Evolutionary conservation across 2,329 filamentous ascomycete genomes (phyloP).

Genomic region (Aspergillus oerlinghausenensis): DNA sequence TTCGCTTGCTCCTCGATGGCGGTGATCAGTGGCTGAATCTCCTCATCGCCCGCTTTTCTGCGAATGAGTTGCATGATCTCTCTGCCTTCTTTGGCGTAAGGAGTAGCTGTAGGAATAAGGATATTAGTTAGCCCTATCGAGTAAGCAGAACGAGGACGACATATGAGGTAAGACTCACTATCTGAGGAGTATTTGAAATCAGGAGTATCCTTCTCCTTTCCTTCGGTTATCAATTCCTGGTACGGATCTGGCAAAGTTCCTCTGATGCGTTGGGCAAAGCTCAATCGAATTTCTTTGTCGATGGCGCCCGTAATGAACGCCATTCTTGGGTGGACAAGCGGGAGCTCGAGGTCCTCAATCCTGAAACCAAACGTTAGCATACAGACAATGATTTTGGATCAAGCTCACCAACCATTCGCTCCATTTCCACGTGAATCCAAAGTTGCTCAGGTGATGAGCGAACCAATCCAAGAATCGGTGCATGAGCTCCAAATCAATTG

Average conservation of each 20-base stretch:
- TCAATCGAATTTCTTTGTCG: conserved; percentile 94
- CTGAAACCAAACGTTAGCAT: conserved; percentile 33
- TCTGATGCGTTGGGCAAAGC: conserved; percentile 93
- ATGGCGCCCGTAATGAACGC: conserved; percentile 86
- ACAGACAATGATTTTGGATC: background rate
- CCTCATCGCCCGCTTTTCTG: conserved; percentile 78
- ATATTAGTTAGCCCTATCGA: conserved; percentile 10
- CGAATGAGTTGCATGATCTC: conserved; percentile 74
- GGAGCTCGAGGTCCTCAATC: conserved; percentile 74
- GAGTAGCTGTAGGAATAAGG: conserved; percentile 53
- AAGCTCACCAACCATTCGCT: conserved; percentile 68
- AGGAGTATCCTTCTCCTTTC: conserved; percentile 92
- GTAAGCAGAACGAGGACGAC: background rate
- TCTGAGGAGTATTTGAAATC: conserved; percentile 85
- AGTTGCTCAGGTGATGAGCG: conserved; percentile 94
- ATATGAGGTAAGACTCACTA: conserved; percentile 48
- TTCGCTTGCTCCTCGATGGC: conserved; percentile 75
- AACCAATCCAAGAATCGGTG: conserved; percentile 97
- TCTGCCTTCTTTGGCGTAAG: conserved; percentile 78
- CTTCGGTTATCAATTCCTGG: conserved; percentile 71
- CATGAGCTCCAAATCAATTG: conserved; percentile 79
- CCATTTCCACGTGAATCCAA: conserved; percentile 99
- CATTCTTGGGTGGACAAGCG: conserved; percentile 78
- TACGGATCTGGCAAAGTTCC: conserved; percentile 86
- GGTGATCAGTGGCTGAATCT: conserved; percentile 76